Base-by-base conservation (phyloP, 805 yeast genomes). In the Candida krabiensis region DNA sequence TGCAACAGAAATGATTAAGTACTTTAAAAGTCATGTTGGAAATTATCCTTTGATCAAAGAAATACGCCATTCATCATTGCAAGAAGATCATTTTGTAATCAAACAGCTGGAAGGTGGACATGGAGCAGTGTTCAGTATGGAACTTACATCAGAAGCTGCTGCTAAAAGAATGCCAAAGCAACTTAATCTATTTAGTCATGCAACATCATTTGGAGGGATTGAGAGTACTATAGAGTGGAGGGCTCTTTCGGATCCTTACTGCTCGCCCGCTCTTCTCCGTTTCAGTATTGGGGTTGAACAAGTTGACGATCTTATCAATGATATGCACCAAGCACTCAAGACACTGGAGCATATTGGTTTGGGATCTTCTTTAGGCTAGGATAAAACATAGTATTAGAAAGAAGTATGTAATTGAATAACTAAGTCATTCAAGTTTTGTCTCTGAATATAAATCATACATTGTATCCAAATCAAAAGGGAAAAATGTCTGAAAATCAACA, bases 161-260 rank as follows among this genome's bases (percentile, higher is more conserved):
- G 95, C 96, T 0, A 75, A 70, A 46, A 35, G 49, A 9, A 64
- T 90, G n/a, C 93, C 95, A 6, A 65, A 80, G 2, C 72, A 68
- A 41, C 64, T 87, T 41, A 73, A 77, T 47, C 75, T 75, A 45
- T 87, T 88, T 66, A 82, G 80, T 47, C 97, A 89, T 63, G 95
- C 96, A 3, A 88, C 96, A 0, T 86, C 96, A 1, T 68, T 90
- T 18, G 96, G 96, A 30, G 96, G 96, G 15, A 85, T 84, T 12
- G 96, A 90, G 61, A 83, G 93, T 29, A 66, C 88, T 53, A 79
- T 89, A 39, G 96, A 89, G 61, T 87, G 96, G 95, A 77, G 96
- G 56, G 81, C 86, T 0, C 53, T 89, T 62, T 73, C 82, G 17
- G 90, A 88, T 54, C 57, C 73, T 2, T 47, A 63, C 4, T 82